Base-by-base conservation (phyloP, 306 rosid species). In the Fragaria nilgerrensis region DNA sequence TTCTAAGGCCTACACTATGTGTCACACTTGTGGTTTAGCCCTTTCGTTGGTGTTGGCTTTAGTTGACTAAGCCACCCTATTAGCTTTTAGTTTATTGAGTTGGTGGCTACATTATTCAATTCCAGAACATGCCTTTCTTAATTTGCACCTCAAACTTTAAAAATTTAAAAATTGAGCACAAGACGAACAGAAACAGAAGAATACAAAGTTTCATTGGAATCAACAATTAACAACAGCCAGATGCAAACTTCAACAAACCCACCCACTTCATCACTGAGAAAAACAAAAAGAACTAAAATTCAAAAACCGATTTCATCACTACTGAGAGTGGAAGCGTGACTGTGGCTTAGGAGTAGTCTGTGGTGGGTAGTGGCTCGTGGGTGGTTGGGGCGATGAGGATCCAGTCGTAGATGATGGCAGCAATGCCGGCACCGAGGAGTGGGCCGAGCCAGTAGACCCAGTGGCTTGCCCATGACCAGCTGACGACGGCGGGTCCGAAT, bases 391-490 rank as follows among this genome's bases (percentile, higher is more conserved):
- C 66, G 49, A 92, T 92, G 87, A 88, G 87, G 77, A 87, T 70
- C 68, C 37, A 50, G 77, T 92, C 88, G 39, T 87, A 87, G 16
- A 90, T 84, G 49, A 87, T 9, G 64, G 90, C 95, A 15, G 96
- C 95, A 56, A 92, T 84, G 37, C 77, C 92, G 0, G 92, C 81
- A 10, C 96, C 92, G 2, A 88, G 15, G 56, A 90, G 79, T 43
- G 96, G 93, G 34, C 97, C 97, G 1, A 70, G 68, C 97, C 95
- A 92, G 77, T 92, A 87, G 75, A 92, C 95, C 95, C 97, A 92
- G 62, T 92, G 97, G 82, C 83, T 80, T 19, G 47, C 73, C 95
- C 97, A 92, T 0, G 90, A 75, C 90, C 97, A 84, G 77, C 91
- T 87, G 67, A 90, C 93, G 19, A 92, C 93, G 14, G 95, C 95